Evolutionary conservation across 257 asterid genomes (phyloP).

Genomic region (Nicotiana paniculata): DNA sequence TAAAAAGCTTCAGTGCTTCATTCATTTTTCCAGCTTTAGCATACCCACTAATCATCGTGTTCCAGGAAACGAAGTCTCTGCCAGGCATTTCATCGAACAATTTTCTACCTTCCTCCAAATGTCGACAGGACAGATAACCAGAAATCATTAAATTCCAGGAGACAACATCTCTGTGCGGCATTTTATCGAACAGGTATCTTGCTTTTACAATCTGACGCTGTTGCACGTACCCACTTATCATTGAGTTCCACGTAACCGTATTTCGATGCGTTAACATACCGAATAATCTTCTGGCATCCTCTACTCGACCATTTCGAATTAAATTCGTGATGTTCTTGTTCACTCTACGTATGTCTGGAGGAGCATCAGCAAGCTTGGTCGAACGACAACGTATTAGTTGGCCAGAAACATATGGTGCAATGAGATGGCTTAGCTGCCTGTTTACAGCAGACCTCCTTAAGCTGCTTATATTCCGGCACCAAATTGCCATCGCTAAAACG

Average conservation of each 20-base stretch:
- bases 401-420: neutral
- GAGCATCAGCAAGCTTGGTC: neutral
- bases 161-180: conserved; percentile 53
- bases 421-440: neutral
- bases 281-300: conserved; percentile 58
- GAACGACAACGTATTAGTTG: neutral
- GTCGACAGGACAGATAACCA: conserved; percentile 48
- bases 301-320: conserved; percentile 40
- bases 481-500: neutral
- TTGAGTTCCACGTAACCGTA: conserved; percentile 76
- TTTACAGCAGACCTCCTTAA: neutral
- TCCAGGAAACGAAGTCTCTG: conserved; percentile 60
- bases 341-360: conserved; percentile 19
- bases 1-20: conserved; percentile 56
- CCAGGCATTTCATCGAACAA: conserved; percentile 63
- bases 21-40: conserved; percentile 55
- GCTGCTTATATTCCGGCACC: neutral
- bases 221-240: conserved; percentile 58
- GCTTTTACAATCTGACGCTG: conserved; percentile 52
- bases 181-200: conserved; percentile 59
- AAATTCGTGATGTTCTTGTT: conserved; percentile 48
- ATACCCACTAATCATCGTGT: conserved; percentile 80
- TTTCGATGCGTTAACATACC: conserved; percentile 36
- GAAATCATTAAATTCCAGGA: conserved; percentile 73
- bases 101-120: conserved; percentile 42